Percentiles rank a stretch among this genome's conserved stretches.
These are phyloP conservation scores for Phytophthora multivora DNA, from an alignment of 352 stramenopile genomes.

Conservation along the genomic window DNA sequence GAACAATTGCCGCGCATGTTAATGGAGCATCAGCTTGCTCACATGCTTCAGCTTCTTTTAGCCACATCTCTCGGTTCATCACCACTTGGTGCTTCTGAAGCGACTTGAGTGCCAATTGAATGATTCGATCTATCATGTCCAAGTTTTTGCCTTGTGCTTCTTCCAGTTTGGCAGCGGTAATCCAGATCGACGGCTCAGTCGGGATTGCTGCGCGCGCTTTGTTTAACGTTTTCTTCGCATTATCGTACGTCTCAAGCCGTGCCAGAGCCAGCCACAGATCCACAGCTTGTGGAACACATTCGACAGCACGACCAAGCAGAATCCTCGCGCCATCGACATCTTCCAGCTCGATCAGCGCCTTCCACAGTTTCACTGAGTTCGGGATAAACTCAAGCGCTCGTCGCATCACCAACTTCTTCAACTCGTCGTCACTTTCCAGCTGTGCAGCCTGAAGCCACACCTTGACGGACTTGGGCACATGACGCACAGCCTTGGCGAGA, in stretches of 20 bases:
- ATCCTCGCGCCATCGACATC: conserved; percentile 96
- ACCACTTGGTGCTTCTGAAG: conserved; percentile 93
- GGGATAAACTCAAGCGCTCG: conserved; percentile 96
- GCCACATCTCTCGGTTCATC: conserved; percentile 95
- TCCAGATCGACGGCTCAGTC: conserved; percentile 97
- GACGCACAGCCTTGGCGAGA: conserved; percentile 93
- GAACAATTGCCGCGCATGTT: conserved; percentile 95
- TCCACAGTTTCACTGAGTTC: conserved; percentile 98
- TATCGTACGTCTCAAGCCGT: conserved; percentile 98
- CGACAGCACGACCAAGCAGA: conserved; percentile 96
- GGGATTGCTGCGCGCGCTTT: conserved; percentile 93
- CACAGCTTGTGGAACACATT: conserved; percentile 97
- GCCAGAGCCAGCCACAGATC: conserved; percentile 99
- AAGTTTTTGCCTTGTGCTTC: conserved; percentile 95
- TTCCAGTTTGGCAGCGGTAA: conserved; percentile 98
- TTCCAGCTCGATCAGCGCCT: conserved; percentile 98
- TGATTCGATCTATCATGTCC: conserved; percentile 84
- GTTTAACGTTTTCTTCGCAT: conserved; percentile 98
- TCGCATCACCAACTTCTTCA: conserved; percentile 92
- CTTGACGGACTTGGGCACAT: conserved; percentile 94
- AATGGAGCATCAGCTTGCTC: conserved; percentile 91
- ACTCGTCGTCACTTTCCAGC: conserved; percentile 90
- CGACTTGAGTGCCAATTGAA: conserved; percentile 84
- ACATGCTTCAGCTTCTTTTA: conserved; percentile 96
- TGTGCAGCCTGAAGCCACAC: conserved; percentile 96